phyloP scores from a whole-genome alignment of 805 yeast species.

The Teunomyces pallodes region DNA sequence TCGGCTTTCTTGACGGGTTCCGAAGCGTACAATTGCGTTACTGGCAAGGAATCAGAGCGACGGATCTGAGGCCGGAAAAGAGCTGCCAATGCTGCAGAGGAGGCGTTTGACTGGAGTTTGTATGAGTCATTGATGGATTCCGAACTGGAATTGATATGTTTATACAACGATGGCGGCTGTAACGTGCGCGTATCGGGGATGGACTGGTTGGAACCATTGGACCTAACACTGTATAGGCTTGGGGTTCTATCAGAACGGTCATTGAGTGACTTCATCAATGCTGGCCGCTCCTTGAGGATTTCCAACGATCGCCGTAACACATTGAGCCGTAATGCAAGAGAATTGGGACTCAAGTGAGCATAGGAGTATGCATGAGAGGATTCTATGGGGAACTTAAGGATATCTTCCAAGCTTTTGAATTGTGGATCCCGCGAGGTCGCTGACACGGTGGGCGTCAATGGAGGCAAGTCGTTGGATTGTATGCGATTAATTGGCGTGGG shows the following conservation, averaged over 20 bases:
- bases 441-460: constrained; percentile 1
- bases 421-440: not conserved
- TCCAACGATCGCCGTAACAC: constrained; percentile 76
- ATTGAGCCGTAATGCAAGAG: constrained; percentile 69
- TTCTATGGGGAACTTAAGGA: constrained; percentile 67
- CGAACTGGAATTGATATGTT: constrained; percentile 15
- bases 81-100: constrained; percentile 48
- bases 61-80: constrained; percentile 37
- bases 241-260: not conserved
- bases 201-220: constrained; percentile 9
- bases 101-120: constrained; percentile 36
- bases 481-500: not conserved
- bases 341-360: constrained; percentile 77
- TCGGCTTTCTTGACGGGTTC: not conserved
- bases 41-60: constrained; percentile 39
- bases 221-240: constrained; percentile 8
- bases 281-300: constrained; percentile 65
- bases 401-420: constrained; percentile 28
- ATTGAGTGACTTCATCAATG: constrained; percentile 30
- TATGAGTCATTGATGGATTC: constrained; percentile 17
- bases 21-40: constrained; percentile 13
- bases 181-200: not conserved
- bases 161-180: constrained; percentile 9
- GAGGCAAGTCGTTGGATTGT: not conserved
- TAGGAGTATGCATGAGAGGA: constrained; percentile 85